These are phyloP conservation scores for Colletotrichum tanaceti DNA, from an alignment of 2,329 filamentous ascomycete genomes.

Conservation along the genomic window DNA sequence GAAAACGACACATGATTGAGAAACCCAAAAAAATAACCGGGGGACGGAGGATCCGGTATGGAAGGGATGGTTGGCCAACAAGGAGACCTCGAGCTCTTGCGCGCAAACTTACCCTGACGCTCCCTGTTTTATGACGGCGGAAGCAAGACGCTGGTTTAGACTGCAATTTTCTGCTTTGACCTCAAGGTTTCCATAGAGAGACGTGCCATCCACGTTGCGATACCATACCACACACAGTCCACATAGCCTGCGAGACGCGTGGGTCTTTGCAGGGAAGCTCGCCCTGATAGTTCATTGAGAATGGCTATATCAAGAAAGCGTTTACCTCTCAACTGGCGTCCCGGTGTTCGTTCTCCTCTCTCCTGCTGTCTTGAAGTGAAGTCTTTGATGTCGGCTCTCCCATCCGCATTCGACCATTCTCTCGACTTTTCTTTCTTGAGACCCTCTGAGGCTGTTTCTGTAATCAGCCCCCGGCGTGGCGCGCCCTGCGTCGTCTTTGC, in stretches of 20 bases:
- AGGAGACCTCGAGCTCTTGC: conserved; percentile 1
- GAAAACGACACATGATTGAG: not conserved
- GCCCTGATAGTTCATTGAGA: not conserved
- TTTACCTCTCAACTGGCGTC: not conserved
- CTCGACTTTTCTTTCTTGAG: too few species aligned
- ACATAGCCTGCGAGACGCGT: not conserved
- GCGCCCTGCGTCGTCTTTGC: too few species aligned
- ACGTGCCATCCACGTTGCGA: conserved; percentile 9
- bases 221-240: conserved; percentile 7
- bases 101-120: too few species aligned
- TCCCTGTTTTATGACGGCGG: not conserved
- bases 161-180: conserved; percentile 2
- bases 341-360: not conserved
- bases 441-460: too few species aligned
- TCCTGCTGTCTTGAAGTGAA: not conserved
- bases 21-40: too few species aligned
- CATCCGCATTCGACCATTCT: too few species aligned
- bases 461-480: too few species aligned
- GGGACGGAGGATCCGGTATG: not conserved
- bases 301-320: not conserved
- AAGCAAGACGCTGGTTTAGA: conserved; percentile 6
- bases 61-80: not conserved
- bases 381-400: too few species aligned
- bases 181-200: not conserved
- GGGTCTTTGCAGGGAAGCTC: not conserved